Evolutionary conservation across 495 filamentous ascomycete genomes (phyloP), one percentile per base, ranked within the genome.

Genomic region (Polyplosphaeria fusca): DNA sequence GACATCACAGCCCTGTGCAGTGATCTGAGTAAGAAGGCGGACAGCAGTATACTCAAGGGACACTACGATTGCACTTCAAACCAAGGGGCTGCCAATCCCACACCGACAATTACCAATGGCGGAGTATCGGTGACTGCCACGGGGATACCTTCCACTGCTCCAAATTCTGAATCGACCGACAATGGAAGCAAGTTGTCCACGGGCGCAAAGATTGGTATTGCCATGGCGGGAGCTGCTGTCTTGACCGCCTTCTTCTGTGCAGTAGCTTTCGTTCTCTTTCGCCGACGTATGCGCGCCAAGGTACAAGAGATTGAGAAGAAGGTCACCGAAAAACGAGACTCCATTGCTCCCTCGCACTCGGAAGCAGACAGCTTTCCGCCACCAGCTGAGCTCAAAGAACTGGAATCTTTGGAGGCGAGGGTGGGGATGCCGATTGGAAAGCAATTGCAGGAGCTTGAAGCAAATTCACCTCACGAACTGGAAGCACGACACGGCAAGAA

Each of bases 61-160:
- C 51, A 55, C 28, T 61, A 50, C 39, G 44, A 50, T 23, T 55
- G 58, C 40, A 46, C 39, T 13, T 1, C 58, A 2, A 61, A 61
- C 16, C 18, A 12, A 38, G 22, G 5, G 39, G 5, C 9, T 42
- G 5, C 39, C 11, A 42, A 16, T 11, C 5, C 35, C 5, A 19
- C 12, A 22, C 1, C 49, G 2, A 43, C 49, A 9, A n/a, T n/a
- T n/a, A n/a, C n/a, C n/a, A n/a, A n/a, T n/a, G n/a, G n/a, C n/a
- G n/a, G n/a, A n/a, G n/a, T n/a, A n/a, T n/a, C n/a, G n/a, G n/a
- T n/a, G n/a, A n/a, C 19, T 5, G 3, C 9, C 28, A 16, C 38
- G 5, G 9, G 37, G 16, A 28, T 22, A 5, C 14, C 49, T 24
- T n/a, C 35, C 24, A 40, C 47, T 5, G 13, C 47, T 24, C 3